These are phyloP conservation scores for Pelagophyceae sp. DNA, from an alignment of 352 stramenopile species.

Conservation along the genomic window DNA sequence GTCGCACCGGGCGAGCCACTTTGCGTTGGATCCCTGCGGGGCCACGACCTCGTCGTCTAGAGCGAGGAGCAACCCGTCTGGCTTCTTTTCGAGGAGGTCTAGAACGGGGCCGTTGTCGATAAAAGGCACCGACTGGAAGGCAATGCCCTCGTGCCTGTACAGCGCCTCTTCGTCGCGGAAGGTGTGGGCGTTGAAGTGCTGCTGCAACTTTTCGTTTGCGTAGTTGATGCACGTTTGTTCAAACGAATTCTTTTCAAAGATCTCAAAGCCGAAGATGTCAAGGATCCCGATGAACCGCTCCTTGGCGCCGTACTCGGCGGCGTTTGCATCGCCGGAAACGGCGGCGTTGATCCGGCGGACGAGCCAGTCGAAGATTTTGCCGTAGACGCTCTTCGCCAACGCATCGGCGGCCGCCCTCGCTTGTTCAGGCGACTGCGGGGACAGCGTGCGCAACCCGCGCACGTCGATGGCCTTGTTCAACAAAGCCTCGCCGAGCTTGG, in stretches of 20 bases:
- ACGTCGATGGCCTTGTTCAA: slow-evolving; percentile 83
- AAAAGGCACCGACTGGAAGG: slow-evolving; percentile 53
- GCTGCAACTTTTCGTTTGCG: slow-evolving; percentile 86
- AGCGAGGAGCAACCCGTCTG: slow-evolving; percentile 54
- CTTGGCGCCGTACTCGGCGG: too few species aligned
- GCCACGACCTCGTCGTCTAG: slow-evolving; percentile 55
- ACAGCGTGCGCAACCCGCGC: slow-evolving; percentile 73
- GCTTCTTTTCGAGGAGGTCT: slow-evolving; percentile 67
- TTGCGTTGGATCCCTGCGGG: slow-evolving; percentile 39
- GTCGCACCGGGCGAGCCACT: slow-evolving; percentile 31
- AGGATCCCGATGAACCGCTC: slow-evolving; percentile 52
- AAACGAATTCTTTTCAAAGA: slow-evolving; percentile 89
- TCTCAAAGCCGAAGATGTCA: slow-evolving; percentile 97
- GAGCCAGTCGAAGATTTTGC: slow-evolving; percentile 87
- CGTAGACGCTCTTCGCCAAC: slow-evolving; percentile 86
- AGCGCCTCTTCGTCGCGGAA: slow-evolving; percentile 72
- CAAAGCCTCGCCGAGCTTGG: slow-evolving; percentile 72
- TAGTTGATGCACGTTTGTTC: slow-evolving; percentile 93
- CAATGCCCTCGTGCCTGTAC: slow-evolving; percentile 61
- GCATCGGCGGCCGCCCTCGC: slow-evolving; percentile 76
- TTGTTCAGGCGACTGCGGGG: slow-evolving; percentile 40
- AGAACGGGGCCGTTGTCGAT: slow-evolving; percentile 76
- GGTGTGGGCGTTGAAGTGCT: slow-evolving; percentile 70
- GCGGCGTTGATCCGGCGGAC: slow-evolving; percentile 82
- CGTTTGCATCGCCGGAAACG: slow-evolving; percentile 42